These are phyloP conservation scores for Aspergillus biplanus DNA, from an alignment of 495 filamentous ascomycete species.

Conservation along the genomic window DNA sequence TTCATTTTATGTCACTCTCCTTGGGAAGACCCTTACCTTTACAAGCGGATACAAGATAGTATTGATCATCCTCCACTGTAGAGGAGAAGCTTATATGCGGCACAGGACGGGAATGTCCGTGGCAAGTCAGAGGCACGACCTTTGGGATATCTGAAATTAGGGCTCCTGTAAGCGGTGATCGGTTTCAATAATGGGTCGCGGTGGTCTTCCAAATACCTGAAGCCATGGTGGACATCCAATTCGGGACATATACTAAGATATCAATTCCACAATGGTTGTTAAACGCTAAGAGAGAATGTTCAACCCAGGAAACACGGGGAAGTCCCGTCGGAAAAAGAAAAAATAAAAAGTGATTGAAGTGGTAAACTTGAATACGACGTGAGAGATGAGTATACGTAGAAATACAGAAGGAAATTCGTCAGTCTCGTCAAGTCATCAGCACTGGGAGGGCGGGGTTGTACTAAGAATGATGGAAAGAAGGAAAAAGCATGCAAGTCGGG, in stretches of 20 bases:
- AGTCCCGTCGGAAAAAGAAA: slow-evolving; percentile 12
- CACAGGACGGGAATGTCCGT: slow-evolving; percentile 94
- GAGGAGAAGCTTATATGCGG: slow-evolving; percentile 94
- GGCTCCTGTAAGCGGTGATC: slow-evolving; percentile 8
- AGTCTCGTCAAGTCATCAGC: slow-evolving; percentile 51
- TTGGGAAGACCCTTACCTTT: slow-evolving; percentile 66
- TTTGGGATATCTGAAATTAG: slow-evolving; percentile 62
- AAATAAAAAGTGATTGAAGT: slow-evolving; percentile 17
- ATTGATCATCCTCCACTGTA: slow-evolving; percentile 81
- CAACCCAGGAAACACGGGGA: slow-evolving; percentile 17
- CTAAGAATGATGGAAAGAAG: slow-evolving; percentile 20
- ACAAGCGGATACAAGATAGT: slow-evolving; percentile 96
- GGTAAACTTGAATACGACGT: slow-evolving; percentile 19
- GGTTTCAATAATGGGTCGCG: background rate
- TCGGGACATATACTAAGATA: slow-evolving; percentile 14
- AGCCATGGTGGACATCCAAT: slow-evolving; percentile 28
- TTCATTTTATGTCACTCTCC: background rate
- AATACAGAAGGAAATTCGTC: slow-evolving; percentile 51
- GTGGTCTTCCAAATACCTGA: slow-evolving; percentile 20
- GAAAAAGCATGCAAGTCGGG: slow-evolving; percentile 10
- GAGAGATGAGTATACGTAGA: slow-evolving; percentile 30
- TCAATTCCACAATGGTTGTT: slow-evolving; percentile 26
- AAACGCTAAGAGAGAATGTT: slow-evolving; percentile 13
- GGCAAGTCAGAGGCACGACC: slow-evolving; percentile 91
- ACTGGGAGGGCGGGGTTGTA: slow-evolving; percentile 29